Percentiles rank a stretch among this genome's conserved stretches.
Conservation (phyloP, 2,329 filamentous ascomycete species). For the Paramyrothecium roridum region DNA sequence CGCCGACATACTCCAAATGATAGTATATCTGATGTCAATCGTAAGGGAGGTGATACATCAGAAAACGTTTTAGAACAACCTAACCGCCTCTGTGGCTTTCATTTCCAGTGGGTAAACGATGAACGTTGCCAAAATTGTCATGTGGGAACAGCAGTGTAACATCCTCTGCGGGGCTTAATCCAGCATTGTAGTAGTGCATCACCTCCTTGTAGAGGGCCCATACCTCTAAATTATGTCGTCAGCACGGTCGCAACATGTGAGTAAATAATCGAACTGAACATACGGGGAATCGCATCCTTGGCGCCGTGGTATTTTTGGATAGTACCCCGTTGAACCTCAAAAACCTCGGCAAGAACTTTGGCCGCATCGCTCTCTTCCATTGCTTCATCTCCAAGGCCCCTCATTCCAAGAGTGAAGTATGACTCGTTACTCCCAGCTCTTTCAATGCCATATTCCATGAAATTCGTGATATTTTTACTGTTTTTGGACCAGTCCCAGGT, state of each 20-base stretch:
- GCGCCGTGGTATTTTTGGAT: too few species aligned
- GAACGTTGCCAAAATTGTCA: slow-evolving; percentile 60
- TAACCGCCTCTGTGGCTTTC: too few species aligned
- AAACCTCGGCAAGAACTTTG: too few species aligned
- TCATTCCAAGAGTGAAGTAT: slow-evolving; percentile 57
- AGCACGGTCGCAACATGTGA: not conserved
- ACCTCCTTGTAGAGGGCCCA: slow-evolving; percentile 67
- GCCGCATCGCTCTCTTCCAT: too few species aligned
- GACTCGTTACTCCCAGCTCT: slow-evolving; percentile 54
- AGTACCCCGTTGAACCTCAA: too few species aligned
- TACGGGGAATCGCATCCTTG: too few species aligned
- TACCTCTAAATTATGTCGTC: too few species aligned
- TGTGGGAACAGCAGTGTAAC: slow-evolving; percentile 61
- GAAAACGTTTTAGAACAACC: too few species aligned
- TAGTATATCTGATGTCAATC: slow-evolving; percentile 35
- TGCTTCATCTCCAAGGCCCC: slow-evolving; percentile 55
- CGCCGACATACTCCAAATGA: slow-evolving; percentile 61
- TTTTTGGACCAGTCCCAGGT: slow-evolving; percentile 61
- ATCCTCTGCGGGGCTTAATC: slow-evolving; percentile 56
- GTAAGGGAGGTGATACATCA: too few species aligned
- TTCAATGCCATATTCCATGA: slow-evolving; percentile 53
- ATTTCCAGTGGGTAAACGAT: slow-evolving; percentile 50
- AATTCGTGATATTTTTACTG: slow-evolving; percentile 48
- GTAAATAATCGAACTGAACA: too few species aligned
- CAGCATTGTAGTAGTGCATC: slow-evolving; percentile 58